Base-by-base conservation (phyloP, 768 basidiomycete species). In the Panaeolus papilionaceus region DNA sequence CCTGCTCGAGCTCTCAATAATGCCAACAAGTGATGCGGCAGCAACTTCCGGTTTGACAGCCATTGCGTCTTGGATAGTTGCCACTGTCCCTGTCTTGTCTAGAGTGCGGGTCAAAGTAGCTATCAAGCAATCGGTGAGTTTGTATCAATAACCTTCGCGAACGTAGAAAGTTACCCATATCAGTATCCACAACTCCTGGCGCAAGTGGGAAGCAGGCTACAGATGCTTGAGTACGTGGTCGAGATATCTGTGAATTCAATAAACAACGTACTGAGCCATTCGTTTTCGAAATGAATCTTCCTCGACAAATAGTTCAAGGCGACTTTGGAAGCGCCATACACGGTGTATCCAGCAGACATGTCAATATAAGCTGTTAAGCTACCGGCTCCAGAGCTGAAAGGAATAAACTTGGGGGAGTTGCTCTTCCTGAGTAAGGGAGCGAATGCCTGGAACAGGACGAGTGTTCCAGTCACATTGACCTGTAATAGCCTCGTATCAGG, bases 241-340 rank as follows among this genome's bases (percentile, higher is more conserved):
- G 8, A 0, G 33, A 33, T 33, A 33, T 18, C 33, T 10, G 3
- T 16, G 33, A 1, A 7, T 9, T 16, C 33, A 33, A 33, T 33
- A 2, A 44, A 44, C 14, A 40, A 37, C 66, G 37, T 26, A 65
- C 64, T 65, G 23, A 65, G 44, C 64, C 49, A 65, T 38, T 65
- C 64, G 49, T 65, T 65, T 58, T 65, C 64, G 16, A 49, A 65
- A 38, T 65, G 64, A 38, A 65, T 58, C 37, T 65, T 65, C 37
- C 64, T 65, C 45, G 64, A 33, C n/a, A 65, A 33, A 33, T 65
- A 65, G 64, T 65, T 65, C 10, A 65, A 40, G 2, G 45, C 33
- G 8, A 58, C 45, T 16, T 54, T 51, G 8, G 64, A 51, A 18
- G 26, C 38, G 3, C 64, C 64, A 38, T 65, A 65, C 20, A 6